Base-by-base conservation (phyloP, 2,329 filamentous ascomycete genomes). In the Hymenoscyphus scutula region DNA sequence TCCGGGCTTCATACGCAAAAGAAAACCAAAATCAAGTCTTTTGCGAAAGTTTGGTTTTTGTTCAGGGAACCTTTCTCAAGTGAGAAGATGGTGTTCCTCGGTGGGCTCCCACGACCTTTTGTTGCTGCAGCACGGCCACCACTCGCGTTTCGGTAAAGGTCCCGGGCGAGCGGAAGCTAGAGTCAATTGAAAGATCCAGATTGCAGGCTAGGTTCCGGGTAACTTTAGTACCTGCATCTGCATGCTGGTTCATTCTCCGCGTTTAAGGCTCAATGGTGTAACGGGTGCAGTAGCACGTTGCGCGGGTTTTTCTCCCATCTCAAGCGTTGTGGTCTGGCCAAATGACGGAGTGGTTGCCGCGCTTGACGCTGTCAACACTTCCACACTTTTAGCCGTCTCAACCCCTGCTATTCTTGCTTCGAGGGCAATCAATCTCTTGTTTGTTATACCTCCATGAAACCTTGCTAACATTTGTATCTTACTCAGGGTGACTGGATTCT, bases 401-500 rank as follows among this genome's bases (percentile, higher is more conserved):
- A 23, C 8, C 19, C 45, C 45, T 51, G 41, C 19, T 5, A 25
- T 13, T 51, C 7, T 51, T 51, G 7, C n/a, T 23, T n/a, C 8
- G 11, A 25, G 19, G 45, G 13, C 19, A 2, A 23, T 11, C 8
- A 48, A 19, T 45, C 38, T 45, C 25, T 48, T 58, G 15, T 1
- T 29, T 13, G 19, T 19, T 41, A 13, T 32, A n/a, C 25, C n/a
- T 45, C 17, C 17, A 34, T 34, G 23, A 48, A 65, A 67, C 66
- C 66, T 62, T 71, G 68, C 70, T 72, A 63, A 73, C 65, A 51
- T 53, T 53, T 19, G 56, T 13, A 1, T 25, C 53, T 55, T 58
- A 29, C 37, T 15, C 77, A 98, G 95, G 95, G 95, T 76, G 95
- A 99, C 81, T 98, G 93, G 92, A 97, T 99, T 77, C 91, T 99